These are phyloP conservation scores for Cercospora sesami DNA, from an alignment of 2,329 filamentous ascomycete genomes.

Conservation along the genomic window DNA sequence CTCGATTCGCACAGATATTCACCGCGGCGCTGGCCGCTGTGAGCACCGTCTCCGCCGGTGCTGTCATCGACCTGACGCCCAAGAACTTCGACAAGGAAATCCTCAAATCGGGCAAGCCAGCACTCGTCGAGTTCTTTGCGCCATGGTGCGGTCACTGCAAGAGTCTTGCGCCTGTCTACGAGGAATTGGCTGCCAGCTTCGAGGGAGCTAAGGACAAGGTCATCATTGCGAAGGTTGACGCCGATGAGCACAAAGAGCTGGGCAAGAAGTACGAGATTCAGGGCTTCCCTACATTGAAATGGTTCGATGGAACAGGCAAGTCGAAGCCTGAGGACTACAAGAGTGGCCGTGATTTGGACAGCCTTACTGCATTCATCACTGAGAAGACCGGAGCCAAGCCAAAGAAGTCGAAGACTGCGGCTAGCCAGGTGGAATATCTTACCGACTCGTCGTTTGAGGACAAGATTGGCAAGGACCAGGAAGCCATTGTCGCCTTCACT, in stretches of 20 bases:
- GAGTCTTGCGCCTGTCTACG: slow-evolving; percentile 89
- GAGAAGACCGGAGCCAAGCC: slow-evolving; percentile 84
- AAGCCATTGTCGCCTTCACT: slow-evolving; percentile 94
- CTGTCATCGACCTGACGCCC: slow-evolving; percentile 85
- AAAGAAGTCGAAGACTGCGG: slow-evolving; percentile 70
- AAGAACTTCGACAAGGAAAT: slow-evolving; percentile 90
- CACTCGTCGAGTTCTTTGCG: slow-evolving; percentile 96
- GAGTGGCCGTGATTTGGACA: slow-evolving; percentile 83
- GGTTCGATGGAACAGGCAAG: slow-evolving; percentile 92
- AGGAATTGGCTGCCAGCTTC: slow-evolving; percentile 78
- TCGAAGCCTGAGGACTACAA: slow-evolving; percentile 76
- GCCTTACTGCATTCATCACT: slow-evolving; percentile 73
- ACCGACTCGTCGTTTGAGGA: slow-evolving; percentile 76
- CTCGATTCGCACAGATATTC: slow-evolving; percentile 49
- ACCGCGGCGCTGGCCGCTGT: slow-evolving; percentile 50
- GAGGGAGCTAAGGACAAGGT: slow-evolving; percentile 73
- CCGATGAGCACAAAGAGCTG: slow-evolving; percentile 80
- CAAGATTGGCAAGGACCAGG: slow-evolving; percentile 77
- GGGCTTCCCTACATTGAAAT: slow-evolving; percentile 97
- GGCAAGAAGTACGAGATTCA: slow-evolving; percentile 85
- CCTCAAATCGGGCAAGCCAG: slow-evolving; percentile 87
- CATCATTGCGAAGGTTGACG: slow-evolving; percentile 92
- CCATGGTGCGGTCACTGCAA: slow-evolving; percentile 99
- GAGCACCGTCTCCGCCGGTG: slow-evolving; percentile 67
- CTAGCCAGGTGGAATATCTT: slow-evolving; percentile 76